Evolutionary conservation across 441 rosid genomes (phyloP).

Genomic region (Omphalea diandra): DNA sequence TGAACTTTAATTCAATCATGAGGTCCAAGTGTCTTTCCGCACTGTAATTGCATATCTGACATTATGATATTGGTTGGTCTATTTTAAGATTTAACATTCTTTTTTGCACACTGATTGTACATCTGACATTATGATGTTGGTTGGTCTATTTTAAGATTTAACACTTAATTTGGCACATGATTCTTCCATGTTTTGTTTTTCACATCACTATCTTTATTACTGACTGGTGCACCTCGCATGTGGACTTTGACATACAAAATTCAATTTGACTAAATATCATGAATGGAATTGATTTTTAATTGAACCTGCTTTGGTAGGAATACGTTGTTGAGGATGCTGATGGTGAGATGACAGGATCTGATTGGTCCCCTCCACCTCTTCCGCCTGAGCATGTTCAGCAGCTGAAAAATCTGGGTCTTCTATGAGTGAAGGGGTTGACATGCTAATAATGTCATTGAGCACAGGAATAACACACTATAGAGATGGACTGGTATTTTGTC

Average conservation of each 20-base stretch:
- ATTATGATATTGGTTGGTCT: not conserved
- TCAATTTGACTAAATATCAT: not conserved
- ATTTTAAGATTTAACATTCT: not conserved
- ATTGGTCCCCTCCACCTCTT: constrained; percentile 90
- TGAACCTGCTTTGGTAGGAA: constrained; percentile 44
- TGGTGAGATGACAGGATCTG: constrained; percentile 78
- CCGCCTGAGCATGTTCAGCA: constrained; percentile 91
- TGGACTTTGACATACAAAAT: not conserved
- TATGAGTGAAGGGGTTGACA: constrained; percentile 37
- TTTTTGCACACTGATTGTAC: not conserved
- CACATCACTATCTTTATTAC: no score
- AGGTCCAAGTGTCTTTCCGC: not conserved
- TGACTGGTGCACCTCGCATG: not conserved
- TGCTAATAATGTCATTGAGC: constrained; percentile 16
- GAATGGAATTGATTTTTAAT: not conserved
- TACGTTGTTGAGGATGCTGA: constrained; percentile 99
- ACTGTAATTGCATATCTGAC: not conserved
- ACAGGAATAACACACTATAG: constrained; percentile 28
- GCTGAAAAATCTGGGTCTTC: constrained; percentile 88
- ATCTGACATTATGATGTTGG: not conserved
- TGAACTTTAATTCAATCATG: constrained; percentile 1
- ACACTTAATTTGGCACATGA: constrained; percentile 7
- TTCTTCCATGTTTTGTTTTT: no score
- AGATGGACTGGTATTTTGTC: constrained; percentile 30
- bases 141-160: not conserved